A percentile compares a stretch with the other conserved stretches of the same genome.
These are phyloP conservation scores for Phanerodontia chrysosporium DNA, from an alignment of 768 basidiomycete species.

Conservation along the genomic window DNA sequence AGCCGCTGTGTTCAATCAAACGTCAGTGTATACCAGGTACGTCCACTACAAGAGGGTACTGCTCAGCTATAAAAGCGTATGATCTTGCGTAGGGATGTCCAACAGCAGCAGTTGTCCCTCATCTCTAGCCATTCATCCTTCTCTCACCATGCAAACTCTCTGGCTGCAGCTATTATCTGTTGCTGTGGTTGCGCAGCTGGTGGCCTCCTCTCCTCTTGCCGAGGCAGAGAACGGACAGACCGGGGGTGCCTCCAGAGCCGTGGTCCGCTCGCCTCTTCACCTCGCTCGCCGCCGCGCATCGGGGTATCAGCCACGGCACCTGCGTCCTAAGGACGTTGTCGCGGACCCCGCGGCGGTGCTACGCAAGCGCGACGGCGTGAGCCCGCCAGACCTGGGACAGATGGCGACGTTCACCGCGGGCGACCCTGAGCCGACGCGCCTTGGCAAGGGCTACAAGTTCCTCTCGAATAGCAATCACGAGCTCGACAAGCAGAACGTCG, in stretches of 20 bases:
- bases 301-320: conserved; percentile 16
- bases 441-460: conserved; percentile 19
- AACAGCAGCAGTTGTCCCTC: too few relatives aligned
- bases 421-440: conserved; percentile 20
- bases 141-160: too few relatives aligned
- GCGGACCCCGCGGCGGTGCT: not conserved
- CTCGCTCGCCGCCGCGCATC: conserved; percentile 15
- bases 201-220: not conserved
- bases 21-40: too few relatives aligned
- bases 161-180: too few relatives aligned
- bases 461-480: conserved; percentile 18
- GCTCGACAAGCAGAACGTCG: conserved; percentile 20
- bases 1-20: too few relatives aligned
- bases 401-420: conserved; percentile 17
- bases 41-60: too few relatives aligned
- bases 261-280: not conserved
- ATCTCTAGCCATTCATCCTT: too few relatives aligned
- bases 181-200: too few relatives aligned
- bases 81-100: too few relatives aligned
- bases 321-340: conserved; percentile 11
- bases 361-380: conserved; percentile 20
- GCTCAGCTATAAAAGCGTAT: too few relatives aligned
- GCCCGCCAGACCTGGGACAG: conserved; percentile 17
- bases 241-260: not conserved
- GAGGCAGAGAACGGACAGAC: not conserved